Evolutionary conservation across 129 eudicot genomes (phyloP), one percentile per base, ranked within the genome.

Genomic region (Lonicera japonica): DNA sequence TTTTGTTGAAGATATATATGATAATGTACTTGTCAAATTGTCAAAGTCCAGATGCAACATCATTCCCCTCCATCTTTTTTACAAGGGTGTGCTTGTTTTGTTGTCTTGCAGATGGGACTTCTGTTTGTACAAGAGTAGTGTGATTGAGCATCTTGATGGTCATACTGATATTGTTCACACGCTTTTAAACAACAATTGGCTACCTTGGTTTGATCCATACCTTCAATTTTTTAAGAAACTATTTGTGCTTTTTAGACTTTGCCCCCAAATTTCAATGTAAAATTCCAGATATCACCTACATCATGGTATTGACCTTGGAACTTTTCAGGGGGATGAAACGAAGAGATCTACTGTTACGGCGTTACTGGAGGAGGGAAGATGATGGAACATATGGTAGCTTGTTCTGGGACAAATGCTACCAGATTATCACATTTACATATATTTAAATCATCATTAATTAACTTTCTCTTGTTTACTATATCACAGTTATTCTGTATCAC

Each of bases 31-130:
- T 25, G 9, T 54, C 25, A 54, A 51, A 54, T 17, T 54, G 29
- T 54, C n/a, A 10, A 17, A 21, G 29, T 13, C 0, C 25, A 54
- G 19, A 13, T 21, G 2, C 15, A 12, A 19, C 11, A 38, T 38
- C 10, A 38, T 38, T 38, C 5, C 10, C 10, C n/a, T n/a, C n/a
- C n/a, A 38, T 38, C 10, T 38, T 38, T 38, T 38, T 38, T 4
- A 38, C n/a, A n/a, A n/a, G n/a, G 10, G 13, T 53, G 24, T 53
- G 0, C 17, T 47, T 47, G 23, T 22, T 41, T 16, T 70, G 54
- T 48, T 25, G 48, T 59, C 34, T 63, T 85, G 86, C 94, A 88
- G 96, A 75, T 88, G 96, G 96, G 96, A 88, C 75, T 84, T 84
- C 66, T 88, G 86, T 77, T 84, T 78, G 50, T 60, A 69, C 58